Conservation (phyloP, 1,284 basidiomycete species). For the Rhodotorula sp. region DNA sequence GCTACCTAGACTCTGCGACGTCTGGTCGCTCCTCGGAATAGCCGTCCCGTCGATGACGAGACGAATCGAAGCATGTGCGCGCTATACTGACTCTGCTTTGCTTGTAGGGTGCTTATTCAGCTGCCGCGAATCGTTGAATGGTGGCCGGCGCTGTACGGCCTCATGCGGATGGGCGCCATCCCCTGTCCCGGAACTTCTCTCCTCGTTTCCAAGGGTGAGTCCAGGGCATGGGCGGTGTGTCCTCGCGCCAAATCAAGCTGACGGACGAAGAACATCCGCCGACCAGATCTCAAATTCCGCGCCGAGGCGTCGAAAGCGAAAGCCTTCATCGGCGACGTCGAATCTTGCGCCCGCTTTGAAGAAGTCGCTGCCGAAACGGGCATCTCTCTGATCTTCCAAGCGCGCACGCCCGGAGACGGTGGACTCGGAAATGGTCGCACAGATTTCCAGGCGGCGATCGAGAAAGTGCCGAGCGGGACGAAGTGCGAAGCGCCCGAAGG, state of each 20-base stretch:
- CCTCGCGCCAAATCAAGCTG: neutral
- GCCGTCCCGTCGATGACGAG: no score
- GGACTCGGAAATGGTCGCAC: constrained; percentile 3
- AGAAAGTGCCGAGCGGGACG: constrained; percentile 1
- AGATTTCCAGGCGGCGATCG: constrained; percentile 21
- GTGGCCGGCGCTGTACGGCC: constrained; percentile 30
- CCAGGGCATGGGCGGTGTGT: no score
- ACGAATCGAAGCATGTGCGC: no score
- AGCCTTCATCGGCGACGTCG: constrained; percentile 36
- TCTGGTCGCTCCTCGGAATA: no score
- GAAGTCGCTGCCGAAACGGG: constrained; percentile 15
- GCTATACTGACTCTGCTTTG: neutral
- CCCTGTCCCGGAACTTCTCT: constrained; percentile 34
- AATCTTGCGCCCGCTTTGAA: constrained; percentile 23
- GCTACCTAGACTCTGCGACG: neutral
- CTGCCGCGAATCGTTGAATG: constrained; percentile 22
- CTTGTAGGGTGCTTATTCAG: constrained; percentile 19
- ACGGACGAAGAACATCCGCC: neutral
- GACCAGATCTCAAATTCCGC: constrained; percentile 34
- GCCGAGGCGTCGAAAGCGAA: constrained; percentile 17
- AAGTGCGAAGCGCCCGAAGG: constrained; percentile 6
- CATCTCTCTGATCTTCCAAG: constrained; percentile 29
- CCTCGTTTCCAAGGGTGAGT: constrained; percentile 37
- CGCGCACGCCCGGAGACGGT: constrained; percentile 5
- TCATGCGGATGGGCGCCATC: constrained; percentile 34